A percentile compares a stretch with the other conserved stretches of the same genome.
Evolutionary conservation across 2,329 filamentous ascomycete species (phyloP).

Genomic region (Xylaria multiplex): DNA sequence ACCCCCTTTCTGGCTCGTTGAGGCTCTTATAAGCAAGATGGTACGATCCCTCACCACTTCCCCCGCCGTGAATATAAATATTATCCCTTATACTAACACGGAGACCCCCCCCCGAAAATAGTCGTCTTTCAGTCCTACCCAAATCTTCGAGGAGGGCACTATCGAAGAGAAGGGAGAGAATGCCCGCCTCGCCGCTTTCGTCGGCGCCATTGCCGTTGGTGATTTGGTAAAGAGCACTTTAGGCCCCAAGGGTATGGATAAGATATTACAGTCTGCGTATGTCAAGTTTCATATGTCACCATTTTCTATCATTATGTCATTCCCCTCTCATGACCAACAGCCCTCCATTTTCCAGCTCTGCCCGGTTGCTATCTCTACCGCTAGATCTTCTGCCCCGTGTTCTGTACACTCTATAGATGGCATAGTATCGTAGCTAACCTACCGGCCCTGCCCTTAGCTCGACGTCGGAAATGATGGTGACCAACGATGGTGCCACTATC

Average conservation of each 20-base stretch:
- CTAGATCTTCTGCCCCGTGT: not conserved
- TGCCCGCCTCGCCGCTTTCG: constrained; percentile 97
- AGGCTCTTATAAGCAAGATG: constrained; percentile 29
- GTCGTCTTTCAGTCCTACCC: constrained; percentile 83
- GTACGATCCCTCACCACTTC: constrained; percentile 15
- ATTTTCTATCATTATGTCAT: no score
- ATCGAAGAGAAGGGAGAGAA: constrained; percentile 99
- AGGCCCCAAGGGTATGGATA: constrained; percentile 99
- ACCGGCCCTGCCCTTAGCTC: constrained; percentile 65
- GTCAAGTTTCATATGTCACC: constrained; percentile 50
- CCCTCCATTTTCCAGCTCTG: not conserved
- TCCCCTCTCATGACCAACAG: not conserved
- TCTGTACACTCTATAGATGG: not conserved
- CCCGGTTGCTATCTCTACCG: not conserved
- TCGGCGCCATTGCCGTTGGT: constrained; percentile 96
- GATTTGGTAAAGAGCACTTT: constrained; percentile 97
- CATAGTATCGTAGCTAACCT: constrained; percentile 22
- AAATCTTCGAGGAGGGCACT: constrained; percentile 97
- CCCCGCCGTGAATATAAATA: not conserved
- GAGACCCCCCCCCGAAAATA: constrained; percentile 36
- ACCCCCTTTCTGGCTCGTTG: not conserved
- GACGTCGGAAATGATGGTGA: constrained; percentile 97
- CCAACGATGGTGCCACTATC: constrained; percentile 98
- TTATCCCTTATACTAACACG: constrained; percentile 26
- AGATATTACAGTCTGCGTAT: constrained; percentile 94